A percentile compares a stretch with the other conserved stretches of the same genome.
Evolutionary conservation across 1,284 basidiomycete genomes (phyloP).

Genomic region (Pholiota adiposa): DNA sequence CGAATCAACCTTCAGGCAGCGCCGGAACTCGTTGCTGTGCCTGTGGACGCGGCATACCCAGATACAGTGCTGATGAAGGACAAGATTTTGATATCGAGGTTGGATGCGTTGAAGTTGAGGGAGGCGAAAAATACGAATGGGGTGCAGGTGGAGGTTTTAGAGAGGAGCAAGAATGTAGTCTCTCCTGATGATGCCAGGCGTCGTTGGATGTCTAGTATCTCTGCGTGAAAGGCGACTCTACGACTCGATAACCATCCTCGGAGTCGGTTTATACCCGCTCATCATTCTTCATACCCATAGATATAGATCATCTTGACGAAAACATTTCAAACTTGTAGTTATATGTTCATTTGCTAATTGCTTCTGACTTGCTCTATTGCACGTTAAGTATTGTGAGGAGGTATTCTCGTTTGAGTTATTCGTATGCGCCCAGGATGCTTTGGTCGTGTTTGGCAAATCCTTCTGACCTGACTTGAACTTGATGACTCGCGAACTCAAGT

Average conservation of each 20-base stretch:
- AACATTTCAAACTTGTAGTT: too few species aligned
- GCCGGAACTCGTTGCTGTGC: conserved; percentile 13
- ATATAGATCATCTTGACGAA: too few species aligned
- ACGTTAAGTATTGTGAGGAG: too few species aligned
- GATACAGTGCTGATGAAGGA: conserved; percentile 27
- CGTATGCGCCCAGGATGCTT: neutral
- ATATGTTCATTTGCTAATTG: too few species aligned
- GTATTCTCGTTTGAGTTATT: too few species aligned
- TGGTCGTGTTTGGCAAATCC: neutral
- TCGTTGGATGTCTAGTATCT: neutral
- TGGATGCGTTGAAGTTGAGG: conserved; percentile 20
- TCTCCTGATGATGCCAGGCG: conserved; percentile 2
- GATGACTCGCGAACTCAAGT: neutral
- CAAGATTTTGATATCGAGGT: conserved; percentile 29
- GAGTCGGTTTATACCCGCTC: too few species aligned
- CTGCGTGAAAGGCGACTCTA: neutral
- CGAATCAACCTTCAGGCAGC: conserved; percentile 29
- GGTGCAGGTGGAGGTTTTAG: neutral
- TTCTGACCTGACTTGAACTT: neutral
- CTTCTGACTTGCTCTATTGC: too few species aligned
- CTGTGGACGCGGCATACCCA: neutral
- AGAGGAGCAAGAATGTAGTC: neutral
- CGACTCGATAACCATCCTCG: too few species aligned
- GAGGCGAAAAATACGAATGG: neutral
- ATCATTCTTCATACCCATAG: too few species aligned